Percentiles rank a stretch among this genome's conserved stretches.
phyloP scores from a whole-genome alignment of 78 protist species.

The Cavenderia fasciculata region DNA sequence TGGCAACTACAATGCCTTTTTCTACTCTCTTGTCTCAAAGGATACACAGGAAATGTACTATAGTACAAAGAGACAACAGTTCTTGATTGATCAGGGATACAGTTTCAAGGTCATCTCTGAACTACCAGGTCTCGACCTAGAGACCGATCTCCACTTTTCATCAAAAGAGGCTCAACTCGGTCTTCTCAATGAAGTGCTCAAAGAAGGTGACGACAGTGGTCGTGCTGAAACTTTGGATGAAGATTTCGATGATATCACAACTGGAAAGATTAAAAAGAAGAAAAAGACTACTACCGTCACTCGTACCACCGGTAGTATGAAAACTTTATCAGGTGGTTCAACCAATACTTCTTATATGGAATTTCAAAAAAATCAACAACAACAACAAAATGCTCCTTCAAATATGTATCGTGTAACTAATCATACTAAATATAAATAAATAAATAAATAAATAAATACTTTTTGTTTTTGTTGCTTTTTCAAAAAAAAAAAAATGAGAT shows the following conservation, averaged over 20 bases:
- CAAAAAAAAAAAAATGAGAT: no score
- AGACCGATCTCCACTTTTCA: slow-evolving; percentile 7
- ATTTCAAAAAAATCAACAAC: no score
- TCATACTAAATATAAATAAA: no score
- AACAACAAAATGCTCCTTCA: no score
- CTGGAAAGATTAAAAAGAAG: not conserved
- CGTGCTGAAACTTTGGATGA: slow-evolving; percentile 45
- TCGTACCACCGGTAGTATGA: not conserved
- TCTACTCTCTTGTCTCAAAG: slow-evolving; percentile 96
- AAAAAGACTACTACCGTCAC: not conserved
- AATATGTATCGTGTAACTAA: no score
- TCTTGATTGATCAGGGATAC: slow-evolving; percentile 97
- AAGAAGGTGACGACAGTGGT: slow-evolving; percentile 69
- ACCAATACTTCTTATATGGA: slow-evolving; percentile 50
- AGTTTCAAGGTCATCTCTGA: slow-evolving; percentile 77
- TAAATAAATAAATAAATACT: no score
- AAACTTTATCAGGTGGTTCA: slow-evolving; percentile 22
- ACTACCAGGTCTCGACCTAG: slow-evolving; percentile 53
- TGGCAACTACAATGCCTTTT: slow-evolving; percentile 95
- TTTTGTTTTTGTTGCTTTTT: no score
- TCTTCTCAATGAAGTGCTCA: slow-evolving; percentile 36
- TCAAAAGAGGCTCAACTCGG: slow-evolving; percentile 52
- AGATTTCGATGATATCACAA: slow-evolving; percentile 77
- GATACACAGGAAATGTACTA: slow-evolving; percentile 98
- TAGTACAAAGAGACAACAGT: slow-evolving; percentile 97